phyloP scores from a whole-genome alignment of 1,284 basidiomycete species.

The Exsudoporus floridanus region DNA sequence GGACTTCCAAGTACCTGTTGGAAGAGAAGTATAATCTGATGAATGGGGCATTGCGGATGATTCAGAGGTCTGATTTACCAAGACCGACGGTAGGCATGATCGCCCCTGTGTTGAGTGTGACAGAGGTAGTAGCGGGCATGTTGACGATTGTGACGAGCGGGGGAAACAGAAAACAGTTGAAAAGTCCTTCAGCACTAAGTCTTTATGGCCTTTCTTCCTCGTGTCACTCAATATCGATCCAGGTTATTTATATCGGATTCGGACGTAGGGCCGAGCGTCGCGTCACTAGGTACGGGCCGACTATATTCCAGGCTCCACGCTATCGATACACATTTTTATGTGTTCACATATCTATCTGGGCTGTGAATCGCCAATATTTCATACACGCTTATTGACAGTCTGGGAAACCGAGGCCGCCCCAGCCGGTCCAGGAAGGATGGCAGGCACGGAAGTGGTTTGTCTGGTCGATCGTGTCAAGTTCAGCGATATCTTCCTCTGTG shows the following conservation, averaged over 20 bases:
- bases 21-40: not conserved
- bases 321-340: not conserved
- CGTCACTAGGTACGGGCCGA: not conserved
- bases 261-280: not conserved
- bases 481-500: slow-evolving; percentile 51
- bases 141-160: slow-evolving; percentile 1
- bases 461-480: slow-evolving; percentile 56
- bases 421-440: slow-evolving; percentile 58
- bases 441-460: slow-evolving; percentile 55
- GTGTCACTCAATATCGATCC: not conserved
- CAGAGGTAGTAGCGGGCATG: slow-evolving; percentile 48
- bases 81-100: slow-evolving; percentile 76
- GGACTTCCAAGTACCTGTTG: slow-evolving; percentile 76
- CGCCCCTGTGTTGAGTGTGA: slow-evolving; percentile 73
- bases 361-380: not conserved
- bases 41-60: not conserved
- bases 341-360: slow-evolving; percentile 7
- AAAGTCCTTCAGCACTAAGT: not conserved
- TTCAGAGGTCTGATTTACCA: slow-evolving; percentile 41
- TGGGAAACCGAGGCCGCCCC: slow-evolving; percentile 58
- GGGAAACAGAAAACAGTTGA: not conserved
- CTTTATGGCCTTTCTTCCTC: slow-evolving; percentile 12
- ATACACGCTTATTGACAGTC: slow-evolving; percentile 42
- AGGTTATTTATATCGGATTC: slow-evolving; percentile 11
- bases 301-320: not conserved